phyloP scores from a whole-genome alignment of 106 monocot genomes.

The Narthecium ossifragum region DNA sequence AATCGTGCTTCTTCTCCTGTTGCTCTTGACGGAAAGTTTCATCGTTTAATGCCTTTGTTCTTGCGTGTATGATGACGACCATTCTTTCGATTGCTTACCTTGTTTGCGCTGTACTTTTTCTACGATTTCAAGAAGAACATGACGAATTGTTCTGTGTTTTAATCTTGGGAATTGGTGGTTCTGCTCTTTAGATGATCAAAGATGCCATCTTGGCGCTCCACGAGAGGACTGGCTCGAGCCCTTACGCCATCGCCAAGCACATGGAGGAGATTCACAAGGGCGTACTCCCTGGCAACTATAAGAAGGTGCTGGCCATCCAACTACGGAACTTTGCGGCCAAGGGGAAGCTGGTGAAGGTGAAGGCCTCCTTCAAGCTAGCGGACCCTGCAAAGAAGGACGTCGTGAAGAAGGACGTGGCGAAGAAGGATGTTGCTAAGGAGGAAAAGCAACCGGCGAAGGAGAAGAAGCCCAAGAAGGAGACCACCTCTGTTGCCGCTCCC shows the following conservation, averaged over 20 bases:
- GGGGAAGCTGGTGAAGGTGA: slow-evolving; percentile 69
- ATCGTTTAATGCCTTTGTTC: not conserved
- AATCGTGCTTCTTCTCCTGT: no score
- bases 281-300: slow-evolving; percentile 45
- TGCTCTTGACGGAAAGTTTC: not conserved
- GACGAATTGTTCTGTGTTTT: not conserved
- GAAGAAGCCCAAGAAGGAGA: slow-evolving; percentile 14
- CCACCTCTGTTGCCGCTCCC: slow-evolving; percentile 4
- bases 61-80: not conserved
- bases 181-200: slow-evolving; percentile 55
- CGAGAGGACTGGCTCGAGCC: slow-evolving; percentile 59
- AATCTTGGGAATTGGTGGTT: not conserved
- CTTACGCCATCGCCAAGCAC: slow-evolving; percentile 72
- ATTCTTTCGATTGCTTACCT: not conserved
- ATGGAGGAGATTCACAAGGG: slow-evolving; percentile 70
- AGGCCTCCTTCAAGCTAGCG: slow-evolving; percentile 69
- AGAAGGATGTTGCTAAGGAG: slow-evolving; percentile 5
- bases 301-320: slow-evolving; percentile 52
- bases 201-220: slow-evolving; percentile 54
- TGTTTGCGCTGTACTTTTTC: not conserved
- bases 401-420: not conserved
- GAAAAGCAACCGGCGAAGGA: slow-evolving; percentile 13
- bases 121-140: no score
- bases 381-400: slow-evolving; percentile 27
- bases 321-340: slow-evolving; percentile 46